Evolutionary conservation across 2,329 filamentous ascomycete species (phyloP).

Genomic region (Pseudonectria buxi): DNA sequence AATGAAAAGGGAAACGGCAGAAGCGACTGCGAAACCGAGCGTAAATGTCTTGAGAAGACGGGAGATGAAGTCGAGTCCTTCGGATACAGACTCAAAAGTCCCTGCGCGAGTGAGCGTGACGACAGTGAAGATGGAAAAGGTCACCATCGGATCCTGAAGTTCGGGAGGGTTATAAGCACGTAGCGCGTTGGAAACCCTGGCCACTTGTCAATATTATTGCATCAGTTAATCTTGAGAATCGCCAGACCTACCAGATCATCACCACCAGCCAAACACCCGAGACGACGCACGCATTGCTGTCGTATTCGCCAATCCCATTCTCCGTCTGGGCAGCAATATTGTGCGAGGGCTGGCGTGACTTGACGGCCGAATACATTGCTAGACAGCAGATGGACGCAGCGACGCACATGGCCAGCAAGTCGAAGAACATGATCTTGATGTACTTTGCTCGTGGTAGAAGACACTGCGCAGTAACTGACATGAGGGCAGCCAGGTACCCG

Average conservation of each 20-base stretch:
- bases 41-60: slow-evolving; percentile 8
- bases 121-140: slow-evolving; percentile 8
- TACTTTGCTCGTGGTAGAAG: slow-evolving; percentile 7
- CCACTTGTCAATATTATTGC: background rate
- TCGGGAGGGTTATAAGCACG: slow-evolving; percentile 7
- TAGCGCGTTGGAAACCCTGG: slow-evolving; percentile 6
- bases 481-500: slow-evolving; percentile 6
- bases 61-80: slow-evolving; percentile 3
- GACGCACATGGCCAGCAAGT: slow-evolving; percentile 4
- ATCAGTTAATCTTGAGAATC: background rate
- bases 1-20: slow-evolving; percentile 7
- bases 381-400: slow-evolving; percentile 6
- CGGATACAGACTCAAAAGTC: slow-evolving; percentile 2
- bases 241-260: slow-evolving; percentile 6
- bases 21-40: slow-evolving; percentile 5
- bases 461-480: slow-evolving; percentile 7
- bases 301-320: slow-evolving; percentile 2
- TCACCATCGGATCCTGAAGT: slow-evolving; percentile 7
- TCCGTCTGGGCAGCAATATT: background rate
- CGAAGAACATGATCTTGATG: slow-evolving; percentile 9
- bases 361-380: slow-evolving; percentile 6
- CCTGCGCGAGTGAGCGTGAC: slow-evolving; percentile 6
- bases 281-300: slow-evolving; percentile 6
- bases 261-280: slow-evolving; percentile 8
- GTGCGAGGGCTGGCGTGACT: slow-evolving; percentile 3